Percentiles rank a stretch among this genome's conserved stretches.
These are phyloP conservation scores for Boletus edulis DNA, from an alignment of 768 basidiomycete species.

Conservation along the genomic window DNA sequence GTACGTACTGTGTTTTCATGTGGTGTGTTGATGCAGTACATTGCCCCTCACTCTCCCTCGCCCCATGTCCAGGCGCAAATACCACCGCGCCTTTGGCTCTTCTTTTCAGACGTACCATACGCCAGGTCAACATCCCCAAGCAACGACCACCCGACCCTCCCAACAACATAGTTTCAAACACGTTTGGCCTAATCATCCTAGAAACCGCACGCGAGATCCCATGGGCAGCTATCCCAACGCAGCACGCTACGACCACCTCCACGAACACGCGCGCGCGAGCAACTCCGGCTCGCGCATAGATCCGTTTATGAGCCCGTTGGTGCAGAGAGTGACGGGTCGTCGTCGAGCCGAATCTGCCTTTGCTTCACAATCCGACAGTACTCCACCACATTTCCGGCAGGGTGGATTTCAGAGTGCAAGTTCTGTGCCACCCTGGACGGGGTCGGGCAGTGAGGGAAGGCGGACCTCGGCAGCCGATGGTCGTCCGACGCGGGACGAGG, in stretches of 20 bases:
- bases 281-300: constrained; percentile 9
- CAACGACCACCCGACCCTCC: constrained; percentile 27
- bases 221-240: constrained; percentile 7
- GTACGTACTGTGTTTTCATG: constrained; percentile 21
- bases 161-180: constrained; percentile 25
- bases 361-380: neutral
- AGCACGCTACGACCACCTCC: constrained; percentile 7
- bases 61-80: constrained; percentile 31
- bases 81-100: constrained; percentile 24
- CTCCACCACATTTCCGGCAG: neutral
- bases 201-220: constrained; percentile 18
- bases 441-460: constrained; percentile 2
- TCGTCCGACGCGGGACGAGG: constrained; percentile 21
- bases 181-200: constrained; percentile 26
- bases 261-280: constrained; percentile 7
- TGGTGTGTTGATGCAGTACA: neutral
- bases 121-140: constrained; percentile 28
- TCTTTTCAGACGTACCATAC: constrained; percentile 4
- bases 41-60: too few species aligned
- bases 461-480: neutral
- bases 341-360: neutral
- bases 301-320: constrained; percentile 25
- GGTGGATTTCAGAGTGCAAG: constrained; percentile 4
- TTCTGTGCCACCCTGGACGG: constrained; percentile 2
- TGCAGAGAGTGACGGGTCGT: constrained; percentile 29